Percentiles rank a stretch among this genome's conserved stretches.
Conservation (phyloP, 352 stramenopile genomes). For the Pythium scleroteichum region DNA sequence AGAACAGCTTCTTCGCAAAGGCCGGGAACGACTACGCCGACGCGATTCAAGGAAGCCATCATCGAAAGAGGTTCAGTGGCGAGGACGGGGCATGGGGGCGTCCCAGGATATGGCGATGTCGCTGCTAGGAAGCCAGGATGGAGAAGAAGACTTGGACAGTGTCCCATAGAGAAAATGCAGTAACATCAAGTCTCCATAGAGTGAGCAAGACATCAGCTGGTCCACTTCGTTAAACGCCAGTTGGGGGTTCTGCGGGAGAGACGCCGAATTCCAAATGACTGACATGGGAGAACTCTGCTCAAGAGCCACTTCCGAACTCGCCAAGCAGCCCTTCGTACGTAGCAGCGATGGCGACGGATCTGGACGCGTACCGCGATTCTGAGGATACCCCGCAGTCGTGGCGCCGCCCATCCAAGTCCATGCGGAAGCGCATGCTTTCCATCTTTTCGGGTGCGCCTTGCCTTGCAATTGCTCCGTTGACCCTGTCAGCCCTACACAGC, state of each 20-base stretch:
- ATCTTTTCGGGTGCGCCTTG: conserved; percentile 20
- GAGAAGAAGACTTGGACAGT: not conserved
- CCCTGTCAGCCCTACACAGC: not conserved
- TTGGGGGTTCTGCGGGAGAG: not conserved
- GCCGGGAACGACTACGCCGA: conserved; percentile 38
- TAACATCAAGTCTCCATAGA: too few species aligned
- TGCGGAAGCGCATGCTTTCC: conserved; percentile 19
- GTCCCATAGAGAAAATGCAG: conserved; percentile 15
- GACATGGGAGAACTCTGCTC: not conserved
- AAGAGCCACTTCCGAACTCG: not conserved
- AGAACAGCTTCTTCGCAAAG: conserved; percentile 51
- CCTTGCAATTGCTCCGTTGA: not conserved
- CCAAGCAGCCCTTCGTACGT: not conserved
- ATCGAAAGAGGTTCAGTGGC: conserved; percentile 13
- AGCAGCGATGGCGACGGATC: conserved; percentile 4
- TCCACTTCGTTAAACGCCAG: not conserved
- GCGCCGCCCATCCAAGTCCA: conserved; percentile 5
- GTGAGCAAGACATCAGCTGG: too few species aligned
- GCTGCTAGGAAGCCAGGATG: conserved; percentile 6
- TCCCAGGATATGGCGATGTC: conserved; percentile 18
- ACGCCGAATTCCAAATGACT: not conserved
- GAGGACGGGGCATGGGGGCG: conserved; percentile 13
- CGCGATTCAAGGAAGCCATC: conserved; percentile 3
- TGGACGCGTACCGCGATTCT: conserved; percentile 22
- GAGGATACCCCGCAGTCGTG: conserved; percentile 5